Evolutionary conservation across 1,284 basidiomycete genomes (phyloP), one percentile per base, ranked within the genome.

Genomic region (Termitomyces sp.): DNA sequence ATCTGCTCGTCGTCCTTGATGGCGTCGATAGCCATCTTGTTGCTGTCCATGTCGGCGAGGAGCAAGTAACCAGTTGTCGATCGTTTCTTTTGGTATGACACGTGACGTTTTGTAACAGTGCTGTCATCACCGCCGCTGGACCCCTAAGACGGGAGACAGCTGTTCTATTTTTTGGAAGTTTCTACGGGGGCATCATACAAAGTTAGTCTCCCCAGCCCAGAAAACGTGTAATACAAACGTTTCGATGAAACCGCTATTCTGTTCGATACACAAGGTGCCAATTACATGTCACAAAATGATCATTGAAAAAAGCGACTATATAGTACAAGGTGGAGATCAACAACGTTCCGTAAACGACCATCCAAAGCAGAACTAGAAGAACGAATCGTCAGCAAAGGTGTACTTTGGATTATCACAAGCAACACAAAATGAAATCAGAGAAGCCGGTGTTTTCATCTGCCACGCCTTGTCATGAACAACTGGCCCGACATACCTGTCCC

Each of bases 391-490:
- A 45, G 30, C 12, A 45, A 34, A 8, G 17, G 4, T 21, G 8
- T 3, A 31, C 2, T 19, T 26, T 4, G 5, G 9, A 38, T 19
- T 26, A 39, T 13, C 21, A 15, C 8, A 28, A 51, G 13, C 28
- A 19, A 34, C 10, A 42, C 9, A 2, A 9, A 48, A 54, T n/a
- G 17, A 45, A 64, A 65, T 86, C 84, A 86, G 84, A 86, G 73
- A 86, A 86, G 81, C 83, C 84, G 71, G 68, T 67, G 64, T 84
- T 86, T 85, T 86, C 84, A 77, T 79, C 65, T 73, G 68, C 72
- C 75, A 69, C 71, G 70, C 59, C 66, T 55, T 57, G 65, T 67
- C 64, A 68, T 62, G 64, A 58, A 64, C 64, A 54, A 62, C 56
- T 52, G 62, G 60, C 64, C 73, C 78, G 69, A 66, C 70, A 69